A percentile compares a stretch with the other conserved stretches of the same genome.
Evolutionary conservation across 2,329 filamentous ascomycete genomes (phyloP).

Genomic region (Capronia coronata): DNA sequence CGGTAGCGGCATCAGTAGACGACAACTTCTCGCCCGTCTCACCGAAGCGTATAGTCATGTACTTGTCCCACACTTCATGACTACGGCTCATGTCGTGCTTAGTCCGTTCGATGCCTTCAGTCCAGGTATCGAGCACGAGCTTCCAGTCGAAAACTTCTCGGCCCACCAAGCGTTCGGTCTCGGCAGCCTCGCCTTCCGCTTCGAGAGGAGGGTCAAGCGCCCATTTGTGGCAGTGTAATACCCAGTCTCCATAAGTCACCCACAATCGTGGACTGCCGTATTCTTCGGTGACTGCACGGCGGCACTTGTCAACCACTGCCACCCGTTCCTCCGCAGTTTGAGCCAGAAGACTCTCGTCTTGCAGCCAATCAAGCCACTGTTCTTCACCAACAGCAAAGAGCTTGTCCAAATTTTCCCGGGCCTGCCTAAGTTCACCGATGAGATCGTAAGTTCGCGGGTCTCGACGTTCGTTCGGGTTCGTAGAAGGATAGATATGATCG

Average conservation of each 20-base stretch:
- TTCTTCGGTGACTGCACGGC: slow-evolving; percentile 55
- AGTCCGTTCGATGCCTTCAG: slow-evolving; percentile 51
- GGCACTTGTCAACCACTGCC: slow-evolving; percentile 53
- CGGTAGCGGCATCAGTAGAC: slow-evolving; percentile 43
- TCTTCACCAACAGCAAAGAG: slow-evolving; percentile 59
- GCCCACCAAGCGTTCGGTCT: slow-evolving; percentile 53
- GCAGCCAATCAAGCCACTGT: slow-evolving; percentile 57
- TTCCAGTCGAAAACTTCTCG: slow-evolving; percentile 55
- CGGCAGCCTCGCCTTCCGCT: slow-evolving; percentile 35
- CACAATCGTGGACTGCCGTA: slow-evolving; percentile 56
- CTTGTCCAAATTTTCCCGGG: slow-evolving; percentile 54
- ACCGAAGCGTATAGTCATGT: slow-evolving; percentile 49
- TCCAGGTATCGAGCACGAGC: slow-evolving; percentile 50
- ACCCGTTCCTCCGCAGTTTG: slow-evolving; percentile 52
- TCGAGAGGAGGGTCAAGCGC: slow-evolving; percentile 38
- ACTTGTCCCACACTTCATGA: slow-evolving; percentile 56
- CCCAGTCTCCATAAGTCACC: slow-evolving; percentile 57
- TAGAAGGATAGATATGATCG: slow-evolving; percentile 41
- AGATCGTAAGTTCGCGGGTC: slow-evolving; percentile 43
- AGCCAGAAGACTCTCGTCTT: slow-evolving; percentile 56
- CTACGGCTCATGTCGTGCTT: slow-evolving; percentile 57
- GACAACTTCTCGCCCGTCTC: slow-evolving; percentile 46
- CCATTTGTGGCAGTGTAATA: slow-evolving; percentile 51
- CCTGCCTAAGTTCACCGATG: slow-evolving; percentile 41
- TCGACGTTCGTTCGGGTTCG: slow-evolving; percentile 40